Percentiles rank a stretch among this genome's conserved stretches.
phyloP scores from a whole-genome alignment of 495 filamentous ascomycete species.

The Aspergillus funiculosus region DNA sequence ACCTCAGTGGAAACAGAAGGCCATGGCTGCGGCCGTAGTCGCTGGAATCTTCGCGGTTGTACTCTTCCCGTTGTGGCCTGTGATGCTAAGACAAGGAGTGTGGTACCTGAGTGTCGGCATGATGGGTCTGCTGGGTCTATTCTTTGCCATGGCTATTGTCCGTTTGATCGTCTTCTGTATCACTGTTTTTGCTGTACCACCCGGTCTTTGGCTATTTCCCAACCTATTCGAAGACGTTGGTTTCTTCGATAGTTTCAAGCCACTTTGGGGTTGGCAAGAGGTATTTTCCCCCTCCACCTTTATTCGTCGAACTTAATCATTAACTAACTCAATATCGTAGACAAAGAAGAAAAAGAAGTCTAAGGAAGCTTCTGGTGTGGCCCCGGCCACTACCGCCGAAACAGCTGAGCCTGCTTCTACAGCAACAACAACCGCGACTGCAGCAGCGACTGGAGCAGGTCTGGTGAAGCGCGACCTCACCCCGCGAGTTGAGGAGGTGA shows the following conservation, averaged over 20 bases:
- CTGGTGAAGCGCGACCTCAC: conserved; percentile 48
- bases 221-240: conserved; percentile 99
- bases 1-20: conserved; percentile 83
- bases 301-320: conserved; percentile 9
- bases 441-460: conserved; percentile 42
- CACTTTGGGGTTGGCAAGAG: conserved; percentile 98
- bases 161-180: conserved; percentile 89
- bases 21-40: conserved; percentile 80
- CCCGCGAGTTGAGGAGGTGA: conserved; percentile 58
- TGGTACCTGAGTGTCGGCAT: conserved; percentile 97
- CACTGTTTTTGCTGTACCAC: conserved; percentile 77
- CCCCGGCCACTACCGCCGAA: conserved; percentile 20
- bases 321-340: conserved; percentile 14
- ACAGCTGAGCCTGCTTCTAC: conserved; percentile 45
- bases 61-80: conserved; percentile 95
- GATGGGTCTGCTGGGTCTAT: conserved; percentile 84
- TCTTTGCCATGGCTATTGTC: conserved; percentile 98
- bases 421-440: conserved; percentile 54
- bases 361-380: conserved; percentile 54
- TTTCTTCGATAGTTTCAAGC: conserved; percentile 96
- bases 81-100: conserved; percentile 82
- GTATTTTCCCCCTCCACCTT: conserved; percentile 39
- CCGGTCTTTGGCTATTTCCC: conserved; percentile 95
- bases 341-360: conserved; percentile 59
- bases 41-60: conserved; percentile 78